Evolutionary conservation across 2,329 filamentous ascomycete species (phyloP).

Genomic region (Pseudogymnoascus sp.): DNA sequence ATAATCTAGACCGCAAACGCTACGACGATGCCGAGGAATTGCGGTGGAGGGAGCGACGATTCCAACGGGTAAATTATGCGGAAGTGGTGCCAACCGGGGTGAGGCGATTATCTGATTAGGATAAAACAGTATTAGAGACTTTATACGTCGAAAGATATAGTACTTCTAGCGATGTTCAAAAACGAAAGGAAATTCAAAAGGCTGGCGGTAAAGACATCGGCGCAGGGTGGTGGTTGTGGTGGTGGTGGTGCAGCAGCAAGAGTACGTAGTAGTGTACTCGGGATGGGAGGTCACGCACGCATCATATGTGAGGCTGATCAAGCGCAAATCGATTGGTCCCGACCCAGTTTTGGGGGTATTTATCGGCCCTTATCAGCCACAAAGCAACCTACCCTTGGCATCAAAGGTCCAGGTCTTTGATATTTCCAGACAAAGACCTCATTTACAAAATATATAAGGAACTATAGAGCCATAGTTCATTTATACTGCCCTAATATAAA

Average conservation of each 20-base stretch:
- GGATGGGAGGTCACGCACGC: slow-evolving; percentile 8
- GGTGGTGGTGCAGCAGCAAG: background rate
- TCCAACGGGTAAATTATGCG: slow-evolving; percentile 1
- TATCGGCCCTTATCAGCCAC: slow-evolving; percentile 8
- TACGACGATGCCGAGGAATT: background rate
- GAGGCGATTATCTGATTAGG: background rate
- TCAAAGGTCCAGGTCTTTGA: background rate
- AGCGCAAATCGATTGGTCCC: slow-evolving; percentile 7
- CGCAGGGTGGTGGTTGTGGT: background rate
- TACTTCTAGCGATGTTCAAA: slow-evolving; percentile 1
- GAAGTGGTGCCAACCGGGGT: background rate
- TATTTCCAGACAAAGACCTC: background rate
- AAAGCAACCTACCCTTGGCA: background rate
- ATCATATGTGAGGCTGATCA: slow-evolving; percentile 9
- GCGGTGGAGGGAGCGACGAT: slow-evolving; percentile 5
- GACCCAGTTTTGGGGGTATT: slow-evolving; percentile 6
- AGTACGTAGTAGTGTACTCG: slow-evolving; percentile 3
- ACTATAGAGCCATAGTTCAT: background rate
- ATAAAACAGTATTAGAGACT: background rate
- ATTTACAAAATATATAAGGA: background rate
- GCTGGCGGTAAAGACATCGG: background rate
- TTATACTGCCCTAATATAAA: background rate
- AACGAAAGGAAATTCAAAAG: background rate
- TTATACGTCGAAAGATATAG: background rate
- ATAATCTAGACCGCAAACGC: background rate